Conservation (phyloP, 441 rosid genomes). For the Bocquillonia castaneifolia region DNA sequence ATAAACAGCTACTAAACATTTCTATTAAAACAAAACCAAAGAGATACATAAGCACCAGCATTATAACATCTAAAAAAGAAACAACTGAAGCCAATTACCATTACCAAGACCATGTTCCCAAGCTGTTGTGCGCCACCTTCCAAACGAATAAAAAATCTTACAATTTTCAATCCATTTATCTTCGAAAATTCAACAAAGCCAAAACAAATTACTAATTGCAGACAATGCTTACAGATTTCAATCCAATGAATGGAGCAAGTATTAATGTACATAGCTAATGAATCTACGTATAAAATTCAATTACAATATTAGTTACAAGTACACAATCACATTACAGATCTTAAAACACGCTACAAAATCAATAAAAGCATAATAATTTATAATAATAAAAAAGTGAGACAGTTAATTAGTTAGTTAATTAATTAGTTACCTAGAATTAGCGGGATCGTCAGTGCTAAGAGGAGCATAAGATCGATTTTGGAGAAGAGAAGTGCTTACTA, state of each 20-base stretch:
- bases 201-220: slow-evolving; percentile 3
- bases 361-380: not conserved
- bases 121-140: not conserved
- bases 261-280: too few species aligned
- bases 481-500: slow-evolving; percentile 74
- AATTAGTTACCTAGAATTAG: slow-evolving; percentile 58
- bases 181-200: not conserved
- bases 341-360: not conserved
- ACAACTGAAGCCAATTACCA: not conserved
- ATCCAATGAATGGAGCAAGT: too few species aligned
- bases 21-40: not conserved
- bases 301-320: not conserved
- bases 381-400: too few species aligned
- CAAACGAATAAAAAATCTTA: not conserved
- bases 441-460: slow-evolving; percentile 85
- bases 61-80: slow-evolving; percentile 6
- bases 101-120: not conserved
- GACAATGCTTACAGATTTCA: not conserved
- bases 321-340: not conserved
- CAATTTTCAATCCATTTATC: not conserved
- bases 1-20: not conserved
- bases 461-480: slow-evolving; percentile 65
- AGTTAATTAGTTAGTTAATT: too few species aligned
- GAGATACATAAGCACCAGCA: not conserved
- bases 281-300: too few species aligned